phyloP scores from a whole-genome alignment of 139 green algal genomes.

The Coelastrella sp. region DNA sequence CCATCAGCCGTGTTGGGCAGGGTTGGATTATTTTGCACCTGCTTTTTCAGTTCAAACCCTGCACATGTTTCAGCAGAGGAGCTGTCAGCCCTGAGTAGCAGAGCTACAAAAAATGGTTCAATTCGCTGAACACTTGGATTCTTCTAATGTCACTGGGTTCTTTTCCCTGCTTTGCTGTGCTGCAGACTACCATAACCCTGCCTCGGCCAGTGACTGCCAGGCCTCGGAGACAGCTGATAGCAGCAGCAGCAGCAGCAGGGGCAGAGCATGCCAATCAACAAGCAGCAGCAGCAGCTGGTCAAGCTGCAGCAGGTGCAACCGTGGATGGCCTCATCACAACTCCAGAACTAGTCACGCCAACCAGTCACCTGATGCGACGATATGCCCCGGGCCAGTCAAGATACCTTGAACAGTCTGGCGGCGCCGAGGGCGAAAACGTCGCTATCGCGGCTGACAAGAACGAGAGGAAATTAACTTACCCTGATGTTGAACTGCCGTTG shows the following conservation, averaged over 20 bases:
- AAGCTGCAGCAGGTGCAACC: neutral
- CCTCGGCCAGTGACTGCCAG: neutral
- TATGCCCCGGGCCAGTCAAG: neutral
- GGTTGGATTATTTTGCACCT: no score
- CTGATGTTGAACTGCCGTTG: slow-evolving; percentile 9
- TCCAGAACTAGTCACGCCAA: neutral
- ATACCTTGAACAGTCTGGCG: neutral
- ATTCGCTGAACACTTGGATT: neutral
- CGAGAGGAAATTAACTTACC: neutral
- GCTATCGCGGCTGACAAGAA: neutral
- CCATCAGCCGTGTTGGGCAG: no score
- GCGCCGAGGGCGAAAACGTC: neutral
- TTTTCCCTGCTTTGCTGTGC: neutral
- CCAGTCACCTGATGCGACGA: neutral
- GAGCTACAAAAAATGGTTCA: neutral
- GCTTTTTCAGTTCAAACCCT: no score
- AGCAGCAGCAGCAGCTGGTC: neutral
- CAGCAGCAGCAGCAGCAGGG: neutral
- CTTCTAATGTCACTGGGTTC: neutral
- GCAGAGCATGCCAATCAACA: no score
- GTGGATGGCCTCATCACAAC: neutral
- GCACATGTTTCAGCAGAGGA: no score
- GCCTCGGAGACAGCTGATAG: neutral
- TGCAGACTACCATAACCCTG: neutral
- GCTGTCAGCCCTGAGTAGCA: no score